Evolutionary conservation across 2,329 filamentous ascomycete genomes (phyloP), one percentile per base, ranked within the genome.

Genomic region (Verticillium klebahnii): DNA sequence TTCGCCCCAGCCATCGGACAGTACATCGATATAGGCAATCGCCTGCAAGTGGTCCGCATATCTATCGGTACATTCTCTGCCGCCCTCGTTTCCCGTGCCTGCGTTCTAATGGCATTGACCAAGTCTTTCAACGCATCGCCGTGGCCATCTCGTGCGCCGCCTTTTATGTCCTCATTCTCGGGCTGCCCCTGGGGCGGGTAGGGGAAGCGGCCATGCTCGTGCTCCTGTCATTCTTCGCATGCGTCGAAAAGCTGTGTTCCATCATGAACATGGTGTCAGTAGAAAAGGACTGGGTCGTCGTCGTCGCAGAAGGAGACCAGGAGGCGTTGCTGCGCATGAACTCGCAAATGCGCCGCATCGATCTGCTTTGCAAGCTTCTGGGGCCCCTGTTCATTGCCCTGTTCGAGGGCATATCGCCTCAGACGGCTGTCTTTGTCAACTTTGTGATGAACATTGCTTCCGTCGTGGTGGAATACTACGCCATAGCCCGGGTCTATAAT

Each of bases 211-310:
- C 29, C 0, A 3, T 65, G 2, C 56, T 65, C 5, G 58, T 34
- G 3, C 12, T 64, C 17, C 56, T 61, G 6, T 57, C 58, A 3
- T 7, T 52, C 2, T 36, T 65, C 6, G 63, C 63, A 2, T 90
- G 89, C 61, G 68, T 88, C 1, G 90, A 93, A 73, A 93, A 92
- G 70, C 72, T 91, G 9, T 80, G 79, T 15, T 80, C 86, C 1
- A 80, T 88, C 6, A 80, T 86, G 71, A 92, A 92, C 69, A 78
- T 85, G 0, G 83, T 92, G 1, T 79, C 89, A 0, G 81, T 93
- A 0, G 90, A 92, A 71, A 78, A 86, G 68, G 90, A 93, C 67
- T 92, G 89, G 89, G 77, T 85, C 4, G 79, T 85, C 0, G 76
- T 85, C 8, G 62, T 71, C 0, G 64, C 69, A 1, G 61, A 58